phyloP scores from a whole-genome alignment of 2,329 filamentous ascomycete species.

The Cladosporium sp. region DNA sequence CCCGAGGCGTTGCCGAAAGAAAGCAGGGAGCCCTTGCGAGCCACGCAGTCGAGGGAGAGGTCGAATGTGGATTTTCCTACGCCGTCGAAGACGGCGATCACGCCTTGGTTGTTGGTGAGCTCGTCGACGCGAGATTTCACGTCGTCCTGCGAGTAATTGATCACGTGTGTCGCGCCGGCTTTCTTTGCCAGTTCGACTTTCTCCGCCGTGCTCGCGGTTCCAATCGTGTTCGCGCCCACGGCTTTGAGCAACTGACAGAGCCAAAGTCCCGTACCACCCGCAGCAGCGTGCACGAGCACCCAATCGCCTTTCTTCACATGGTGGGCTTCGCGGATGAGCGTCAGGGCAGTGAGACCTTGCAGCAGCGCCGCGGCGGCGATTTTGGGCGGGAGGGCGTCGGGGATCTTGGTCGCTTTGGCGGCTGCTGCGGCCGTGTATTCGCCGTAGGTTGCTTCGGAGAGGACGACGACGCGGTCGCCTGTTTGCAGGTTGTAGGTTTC shows the following conservation, averaged over 20 bases:
- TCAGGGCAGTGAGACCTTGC: conserved; percentile 78
- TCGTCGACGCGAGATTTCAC: conserved; percentile 58
- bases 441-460: conserved; percentile 53
- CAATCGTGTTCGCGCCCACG: conserved; percentile 73
- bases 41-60: conserved; percentile 65
- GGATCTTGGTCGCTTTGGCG: conserved; percentile 57
- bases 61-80: conserved; percentile 86
- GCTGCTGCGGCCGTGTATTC: conserved; percentile 55
- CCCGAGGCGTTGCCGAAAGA: conserved; percentile 81
- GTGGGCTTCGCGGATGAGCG: conserved; percentile 69
- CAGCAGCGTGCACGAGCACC: conserved; percentile 79
- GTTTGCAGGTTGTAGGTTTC: conserved; percentile 50
- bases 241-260: conserved; percentile 69
- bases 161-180: conserved; percentile 65
- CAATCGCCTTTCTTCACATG: conserved; percentile 70
- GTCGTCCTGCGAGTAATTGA: conserved; percentile 63
- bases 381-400: conserved; percentile 55
- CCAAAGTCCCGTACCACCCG: conserved; percentile 73
- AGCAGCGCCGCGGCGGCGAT: conserved; percentile 65
- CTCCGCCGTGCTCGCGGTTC: conserved; percentile 67
- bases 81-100: conserved; percentile 76
- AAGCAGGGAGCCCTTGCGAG: conserved; percentile 70
- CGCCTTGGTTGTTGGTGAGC: conserved; percentile 68
- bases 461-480: conserved; percentile 69
- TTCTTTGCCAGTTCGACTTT: conserved; percentile 66